Conservation (phyloP, 352 stramenopile species). For the Globisporangium orthogonon region DNA sequence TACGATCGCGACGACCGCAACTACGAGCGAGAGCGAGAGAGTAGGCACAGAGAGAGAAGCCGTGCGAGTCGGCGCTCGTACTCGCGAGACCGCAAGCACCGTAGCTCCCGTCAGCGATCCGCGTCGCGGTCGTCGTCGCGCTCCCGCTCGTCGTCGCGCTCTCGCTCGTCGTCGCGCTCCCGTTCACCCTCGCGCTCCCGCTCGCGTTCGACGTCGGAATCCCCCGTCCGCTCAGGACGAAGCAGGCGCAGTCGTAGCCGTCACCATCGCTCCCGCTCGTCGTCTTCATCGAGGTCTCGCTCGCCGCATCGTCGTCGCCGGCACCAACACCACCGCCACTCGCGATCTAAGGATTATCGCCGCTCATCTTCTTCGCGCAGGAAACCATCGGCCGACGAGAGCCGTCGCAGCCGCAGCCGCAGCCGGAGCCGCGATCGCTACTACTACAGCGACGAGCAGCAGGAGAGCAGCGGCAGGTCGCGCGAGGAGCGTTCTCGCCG, state of each 20-base stretch:
- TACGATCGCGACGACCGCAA: conserved; percentile 1
- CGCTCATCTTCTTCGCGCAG: background rate
- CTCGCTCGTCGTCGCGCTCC: conserved; percentile 17
- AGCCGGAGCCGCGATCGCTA: background rate
- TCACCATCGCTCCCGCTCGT: conserved; percentile 18
- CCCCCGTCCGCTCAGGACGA: conserved; percentile 18
- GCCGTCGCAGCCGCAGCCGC: background rate
- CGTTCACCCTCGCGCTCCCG: background rate
- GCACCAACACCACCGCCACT: background rate
- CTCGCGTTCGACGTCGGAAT: conserved; percentile 5
- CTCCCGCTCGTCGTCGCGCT: conserved; percentile 32
- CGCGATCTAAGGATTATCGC: conserved; percentile 5
- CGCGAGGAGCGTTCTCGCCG: conserved; percentile 7
- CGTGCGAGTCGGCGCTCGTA: conserved; percentile 8
- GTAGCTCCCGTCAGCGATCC: conserved; percentile 6
- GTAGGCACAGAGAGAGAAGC: conserved; percentile 1
- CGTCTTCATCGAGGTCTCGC: conserved; percentile 34
- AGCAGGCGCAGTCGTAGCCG: conserved; percentile 17
- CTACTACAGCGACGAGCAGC: background rate
- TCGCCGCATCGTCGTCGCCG: conserved; percentile 13
- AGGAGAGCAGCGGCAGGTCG: conserved; percentile 2
- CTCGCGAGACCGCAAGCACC: conserved; percentile 16
- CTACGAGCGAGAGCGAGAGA: background rate
- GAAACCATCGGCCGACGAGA: conserved; percentile 2
- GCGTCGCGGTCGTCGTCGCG: conserved; percentile 25